Conservation (phyloP, 2,329 filamentous ascomycete genomes). For the Diaporthe batatas region DNA sequence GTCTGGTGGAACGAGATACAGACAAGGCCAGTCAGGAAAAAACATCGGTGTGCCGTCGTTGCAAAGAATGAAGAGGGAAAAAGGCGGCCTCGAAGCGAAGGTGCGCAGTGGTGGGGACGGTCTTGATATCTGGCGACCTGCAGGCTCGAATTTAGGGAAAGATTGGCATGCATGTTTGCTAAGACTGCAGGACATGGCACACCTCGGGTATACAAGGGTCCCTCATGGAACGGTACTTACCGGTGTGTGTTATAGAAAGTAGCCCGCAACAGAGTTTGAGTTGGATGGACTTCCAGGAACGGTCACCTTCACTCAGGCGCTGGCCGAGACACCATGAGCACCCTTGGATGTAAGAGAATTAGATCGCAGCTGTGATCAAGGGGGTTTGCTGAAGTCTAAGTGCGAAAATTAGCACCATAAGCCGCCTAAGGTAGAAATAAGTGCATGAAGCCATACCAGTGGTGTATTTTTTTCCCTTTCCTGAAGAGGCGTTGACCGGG, state of each 20-base stretch:
- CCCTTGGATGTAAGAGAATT: not conserved
- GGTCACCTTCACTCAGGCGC: constrained; percentile 1
- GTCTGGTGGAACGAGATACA: constrained; percentile 23
- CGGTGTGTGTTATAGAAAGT: constrained; percentile 30
- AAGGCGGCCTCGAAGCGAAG: constrained; percentile 12
- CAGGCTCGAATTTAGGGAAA: constrained; percentile 25
- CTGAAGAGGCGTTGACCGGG: not conserved
- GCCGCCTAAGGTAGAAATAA: not conserved
- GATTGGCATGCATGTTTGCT: constrained; percentile 33
- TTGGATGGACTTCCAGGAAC: not conserved
- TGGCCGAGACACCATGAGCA: constrained; percentile 4
- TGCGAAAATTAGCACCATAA: not conserved
- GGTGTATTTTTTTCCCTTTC: not conserved
- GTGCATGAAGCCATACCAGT: not conserved
- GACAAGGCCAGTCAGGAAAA: constrained; percentile 21
- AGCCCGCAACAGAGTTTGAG: constrained; percentile 8
- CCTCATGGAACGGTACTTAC: constrained; percentile 29
- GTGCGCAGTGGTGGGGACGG: constrained; percentile 11
- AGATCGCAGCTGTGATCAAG: not conserved
- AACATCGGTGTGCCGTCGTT: constrained; percentile 21
- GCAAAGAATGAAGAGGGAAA: constrained; percentile 25
- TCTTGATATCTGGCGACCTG: constrained; percentile 38
- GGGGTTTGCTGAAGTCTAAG: not conserved
- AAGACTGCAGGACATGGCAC: constrained; percentile 26
- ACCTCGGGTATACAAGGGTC: constrained; percentile 33